Evolutionary conservation across 768 basidiomycete genomes (phyloP), one percentile per base, ranked within the genome.

Genomic region (Phallus indusiatus): DNA sequence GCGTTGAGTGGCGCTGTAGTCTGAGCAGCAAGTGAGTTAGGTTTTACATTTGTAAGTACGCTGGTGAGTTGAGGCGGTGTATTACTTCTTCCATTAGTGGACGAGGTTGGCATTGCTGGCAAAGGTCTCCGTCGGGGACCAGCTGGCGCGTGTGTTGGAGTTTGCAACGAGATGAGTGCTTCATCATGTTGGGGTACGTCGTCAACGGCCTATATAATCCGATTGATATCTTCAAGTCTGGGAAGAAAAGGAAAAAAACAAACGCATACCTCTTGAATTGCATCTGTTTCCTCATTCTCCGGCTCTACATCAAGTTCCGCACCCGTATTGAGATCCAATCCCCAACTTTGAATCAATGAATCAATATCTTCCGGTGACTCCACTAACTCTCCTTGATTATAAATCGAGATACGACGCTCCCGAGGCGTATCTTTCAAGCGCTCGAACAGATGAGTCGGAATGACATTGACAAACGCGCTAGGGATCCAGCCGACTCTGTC

Each of bases 401-500:
- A 79, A 63, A 79, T 79, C 61, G 72, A 73, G 18, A 74, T 68
- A 3, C 81, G 73, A 49, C 77, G 66, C 61, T 78, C 76, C 67
- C 74, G 73, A n/a, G 70, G 70, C 4, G 78, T 72, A 48, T 71
- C 71, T 55, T 70, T 69, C 50, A 84, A 70, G 59, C 70, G 76
- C 18, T 81, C 77, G 5, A 77, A 72, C 72, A 80, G 78, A 36
- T 79, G 76, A 33, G 74, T 73, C 9, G 78, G 70, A 10, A 90
- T 71, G 1, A 77, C 74, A 53, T 73, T 74, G 5, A 91, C 85
- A 68, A 81, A 90, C 1, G 83, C 81, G 62, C 81, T 78, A 10
- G 88, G 88, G 60, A 90, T 82, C 89, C 89, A 90, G 50, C 88
- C 86, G 34, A 87, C 75, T 35, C 70, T 67, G 12, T 42, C 42